Evolutionary conservation across 179 eudicot species (phyloP).

Genomic region (Kewa caespitosa): DNA sequence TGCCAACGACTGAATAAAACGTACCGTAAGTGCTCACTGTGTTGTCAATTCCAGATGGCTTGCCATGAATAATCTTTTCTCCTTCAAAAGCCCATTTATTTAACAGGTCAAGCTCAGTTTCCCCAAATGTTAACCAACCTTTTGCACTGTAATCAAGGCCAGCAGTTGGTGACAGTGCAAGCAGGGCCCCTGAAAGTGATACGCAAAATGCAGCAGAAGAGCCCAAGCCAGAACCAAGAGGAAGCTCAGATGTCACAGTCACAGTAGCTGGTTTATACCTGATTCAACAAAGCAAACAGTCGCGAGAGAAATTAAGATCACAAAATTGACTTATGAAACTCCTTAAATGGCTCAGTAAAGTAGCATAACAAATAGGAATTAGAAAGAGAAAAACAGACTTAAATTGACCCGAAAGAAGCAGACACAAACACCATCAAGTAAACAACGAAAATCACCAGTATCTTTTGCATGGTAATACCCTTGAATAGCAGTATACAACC

Average conservation of each 20-base stretch:
- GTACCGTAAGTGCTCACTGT: slow-evolving; percentile 95
- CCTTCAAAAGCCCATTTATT: slow-evolving; percentile 98
- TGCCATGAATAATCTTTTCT: slow-evolving; percentile 94
- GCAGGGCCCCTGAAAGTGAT: slow-evolving; percentile 76
- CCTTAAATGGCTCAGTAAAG: not conserved
- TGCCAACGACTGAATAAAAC: slow-evolving; percentile 17
- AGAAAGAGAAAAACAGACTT: not conserved
- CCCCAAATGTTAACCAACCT: slow-evolving; percentile 64
- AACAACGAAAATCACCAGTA: not conserved
- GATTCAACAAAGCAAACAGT: slow-evolving; percentile 27
- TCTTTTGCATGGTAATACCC: slow-evolving; percentile 44
- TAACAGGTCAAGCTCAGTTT: slow-evolving; percentile 66
- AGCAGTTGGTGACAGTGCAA: slow-evolving; percentile 57
- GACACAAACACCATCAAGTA: not conserved
- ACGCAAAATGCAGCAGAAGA: slow-evolving; percentile 95
- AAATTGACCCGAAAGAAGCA: not conserved
- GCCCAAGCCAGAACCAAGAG: slow-evolving; percentile 89
- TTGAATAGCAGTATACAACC: slow-evolving; percentile 73
- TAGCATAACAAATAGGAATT: not conserved
- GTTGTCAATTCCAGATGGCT: slow-evolving; percentile 95
- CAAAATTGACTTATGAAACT: not conserved
- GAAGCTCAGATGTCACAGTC: slow-evolving; percentile 75
- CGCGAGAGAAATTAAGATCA: slow-evolving; percentile 12
- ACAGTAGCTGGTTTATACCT: slow-evolving; percentile 80
- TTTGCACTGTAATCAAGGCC: slow-evolving; percentile 48